Base-by-base conservation (phyloP, 148 eudicot genomes). In the Diospyros lotus region DNA sequence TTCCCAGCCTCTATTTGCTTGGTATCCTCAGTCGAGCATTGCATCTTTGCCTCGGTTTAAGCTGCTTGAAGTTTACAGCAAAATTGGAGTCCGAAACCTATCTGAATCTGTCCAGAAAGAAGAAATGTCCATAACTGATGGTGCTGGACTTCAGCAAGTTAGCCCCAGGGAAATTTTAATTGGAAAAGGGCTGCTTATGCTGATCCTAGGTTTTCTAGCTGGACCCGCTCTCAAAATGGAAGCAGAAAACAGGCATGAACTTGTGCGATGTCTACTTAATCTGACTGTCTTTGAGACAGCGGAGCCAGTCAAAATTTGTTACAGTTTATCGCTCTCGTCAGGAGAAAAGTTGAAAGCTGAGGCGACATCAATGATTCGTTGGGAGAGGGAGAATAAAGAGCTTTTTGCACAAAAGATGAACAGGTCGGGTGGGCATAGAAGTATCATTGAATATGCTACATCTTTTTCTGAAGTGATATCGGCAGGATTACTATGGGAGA, bases 401-500 rank as follows among this genome's bases (percentile, higher is more conserved):
- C 46, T 89, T 11, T 78, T 70, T 63, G 53, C 82, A 39, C 86
- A 80, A 62, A 89, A 81, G 82, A 52, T 86, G 15, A 82, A 86
- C 66, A 76, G 67, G 54, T 72, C 75, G 8, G 71, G 67, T 17
- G 86, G 82, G 54, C 55, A 50, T 3, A 84, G 71, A 75, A 71
- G 6, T 72, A 61, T 81, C 5, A 42, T 91, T 2, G 90, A 89
- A 66, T 86, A 80, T 77, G 93, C 89, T 13, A 81, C 76, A 2
- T 79, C 55, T 70, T 87, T 86, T 59, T 69, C 89, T 67, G 74
- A 86, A 78, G 91, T 78, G 6, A 65, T 91, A 42, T 73, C 93
- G 13, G 82, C 81, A 58, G 93, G 93, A 46, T 12, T 89, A 69
- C 46, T 89, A 17, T 87, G 90, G 90, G 90, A 86, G 63, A 77